Base-by-base conservation (phyloP, 1,139 yeast genomes). In the Candida sanyaensis region DNA sequence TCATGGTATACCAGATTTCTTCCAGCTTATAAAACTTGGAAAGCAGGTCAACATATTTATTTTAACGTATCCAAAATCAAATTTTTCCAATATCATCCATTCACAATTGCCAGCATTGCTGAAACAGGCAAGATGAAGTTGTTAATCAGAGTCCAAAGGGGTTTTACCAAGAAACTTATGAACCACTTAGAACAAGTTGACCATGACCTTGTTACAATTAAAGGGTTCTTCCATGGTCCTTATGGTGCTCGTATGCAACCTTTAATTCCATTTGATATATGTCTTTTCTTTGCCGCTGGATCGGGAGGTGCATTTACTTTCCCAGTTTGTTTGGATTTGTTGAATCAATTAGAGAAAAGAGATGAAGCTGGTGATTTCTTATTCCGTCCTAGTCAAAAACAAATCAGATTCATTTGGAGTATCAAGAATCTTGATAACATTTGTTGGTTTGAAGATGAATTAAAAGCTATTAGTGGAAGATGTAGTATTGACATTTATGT, bases 261-360 rank as follows among this genome's bases (percentile, higher is more conserved):
- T 0, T 64, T 77, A 26, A 59, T 69, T n/a, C 59, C 68, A 1
- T 77, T 77, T 55, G 80, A 78, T 45, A 53, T 69, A 4, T 61
- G 63, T 11, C 36, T 73, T 8, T 73, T 78, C 46, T 56, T 77
- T 32, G 67, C 73, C 26, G 78, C 79, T 7, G 83, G 82, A 3
- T 68, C 78, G 0, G 82, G 83, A 1, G 75, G 70, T 3, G 69
- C 81, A 0, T 77, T 73, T 55, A 66, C 73, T 0, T 67, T 77
- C 50, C 82, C 82, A 1, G 69, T 76, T 3, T 76, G 79, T 13
- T 59, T 75, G 28, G 75, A 70, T 45, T 60, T 76, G 41, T 55
- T 76, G n/a, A 55, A 63, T 30, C 57, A 68, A 31, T 55, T 65
- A 12, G 49, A 55, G 37, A 33, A 40, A 31, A 63, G 69, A 48